These are phyloP conservation scores for Paracamarosporium sp. DNA, from an alignment of 2,329 filamentous ascomycete species.

Conservation along the genomic window DNA sequence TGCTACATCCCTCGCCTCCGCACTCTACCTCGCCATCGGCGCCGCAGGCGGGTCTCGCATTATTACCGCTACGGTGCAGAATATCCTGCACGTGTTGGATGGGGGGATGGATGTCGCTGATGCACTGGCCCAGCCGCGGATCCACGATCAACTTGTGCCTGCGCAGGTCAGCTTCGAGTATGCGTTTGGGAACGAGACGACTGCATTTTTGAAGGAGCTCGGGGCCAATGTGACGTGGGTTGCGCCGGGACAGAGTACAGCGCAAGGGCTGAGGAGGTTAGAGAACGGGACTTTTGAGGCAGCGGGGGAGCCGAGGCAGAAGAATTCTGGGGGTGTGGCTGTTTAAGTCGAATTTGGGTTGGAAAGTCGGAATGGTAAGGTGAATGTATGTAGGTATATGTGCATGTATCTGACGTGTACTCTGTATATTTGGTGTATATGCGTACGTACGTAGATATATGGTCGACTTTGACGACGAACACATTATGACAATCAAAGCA, in stretches of 20 bases:
- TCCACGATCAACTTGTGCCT: slow-evolving; percentile 85
- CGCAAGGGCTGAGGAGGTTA: slow-evolving; percentile 71
- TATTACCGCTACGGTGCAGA: slow-evolving; percentile 79
- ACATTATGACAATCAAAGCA: too few relatives aligned
- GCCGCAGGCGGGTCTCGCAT: slow-evolving; percentile 84
- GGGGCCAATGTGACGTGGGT: slow-evolving; percentile 79
- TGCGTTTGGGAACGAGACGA: slow-evolving; percentile 69
- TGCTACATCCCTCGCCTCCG: slow-evolving; percentile 48
- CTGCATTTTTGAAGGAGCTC: slow-evolving; percentile 65
- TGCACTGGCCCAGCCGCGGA: slow-evolving; percentile 69
- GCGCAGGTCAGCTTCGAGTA: slow-evolving; percentile 73
- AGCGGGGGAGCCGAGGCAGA: slow-evolving; percentile 76
- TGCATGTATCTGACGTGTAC: too few relatives aligned
- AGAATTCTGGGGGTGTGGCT: slow-evolving; percentile 70
- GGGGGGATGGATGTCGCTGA: slow-evolving; percentile 64
- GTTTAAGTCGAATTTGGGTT: slow-evolving; percentile 45
- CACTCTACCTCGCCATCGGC: slow-evolving; percentile 72
- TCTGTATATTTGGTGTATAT: too few relatives aligned
- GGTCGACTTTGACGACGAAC: too few relatives aligned
- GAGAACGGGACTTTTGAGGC: slow-evolving; percentile 77
- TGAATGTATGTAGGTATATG: too few relatives aligned
- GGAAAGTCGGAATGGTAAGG: too few relatives aligned
- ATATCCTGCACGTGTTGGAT: slow-evolving; percentile 75
- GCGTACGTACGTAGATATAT: too few relatives aligned
- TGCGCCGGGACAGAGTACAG: slow-evolving; percentile 67